Percentiles rank a stretch among this genome's conserved stretches.
phyloP scores from a whole-genome alignment of 2,329 filamentous ascomycete species.

The Neopestalotiopsis clavispora region DNA sequence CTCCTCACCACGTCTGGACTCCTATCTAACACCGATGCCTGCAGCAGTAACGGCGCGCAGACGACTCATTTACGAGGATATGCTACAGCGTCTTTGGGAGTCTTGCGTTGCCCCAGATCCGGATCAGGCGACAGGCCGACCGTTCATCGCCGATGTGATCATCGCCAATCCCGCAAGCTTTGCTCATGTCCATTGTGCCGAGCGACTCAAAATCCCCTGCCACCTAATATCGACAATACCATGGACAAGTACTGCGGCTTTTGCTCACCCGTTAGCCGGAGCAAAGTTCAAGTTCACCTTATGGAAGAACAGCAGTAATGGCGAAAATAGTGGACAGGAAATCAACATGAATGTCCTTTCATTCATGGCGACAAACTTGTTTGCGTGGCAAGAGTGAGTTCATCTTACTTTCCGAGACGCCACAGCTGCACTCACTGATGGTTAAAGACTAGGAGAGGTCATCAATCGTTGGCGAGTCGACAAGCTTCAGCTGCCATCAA shows the following conservation, averaged over 20 bases:
- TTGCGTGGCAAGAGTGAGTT: too few species aligned
- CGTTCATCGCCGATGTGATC: constrained; percentile 84
- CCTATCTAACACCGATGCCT: constrained; percentile 38
- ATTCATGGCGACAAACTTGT: too few species aligned
- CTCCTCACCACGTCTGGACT: constrained; percentile 44
- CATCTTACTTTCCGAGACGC: too few species aligned
- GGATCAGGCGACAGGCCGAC: constrained; percentile 41
- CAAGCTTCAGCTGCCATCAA: neutral
- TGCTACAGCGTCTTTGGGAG: constrained; percentile 83
- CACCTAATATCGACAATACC: constrained; percentile 96
- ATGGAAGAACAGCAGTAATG: neutral
- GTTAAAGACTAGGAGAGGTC: too few species aligned
- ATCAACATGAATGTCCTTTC: constrained; percentile 3
- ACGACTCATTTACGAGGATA: constrained; percentile 68
- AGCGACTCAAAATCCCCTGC: constrained; percentile 75
- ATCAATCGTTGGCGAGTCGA: neutral
- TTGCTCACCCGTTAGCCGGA: constrained; percentile 71
- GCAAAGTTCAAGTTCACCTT: constrained; percentile 62
- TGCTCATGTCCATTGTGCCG: constrained; percentile 75
- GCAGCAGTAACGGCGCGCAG: constrained; percentile 42
- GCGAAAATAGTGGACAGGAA: neutral
- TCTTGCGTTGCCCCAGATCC: constrained; percentile 76
- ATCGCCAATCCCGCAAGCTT: constrained; percentile 82
- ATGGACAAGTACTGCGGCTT: constrained; percentile 80
- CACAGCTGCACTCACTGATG: too few species aligned